Conservation (phyloP, 208 protist genomes). For the Crithidia mellificae region DNA sequence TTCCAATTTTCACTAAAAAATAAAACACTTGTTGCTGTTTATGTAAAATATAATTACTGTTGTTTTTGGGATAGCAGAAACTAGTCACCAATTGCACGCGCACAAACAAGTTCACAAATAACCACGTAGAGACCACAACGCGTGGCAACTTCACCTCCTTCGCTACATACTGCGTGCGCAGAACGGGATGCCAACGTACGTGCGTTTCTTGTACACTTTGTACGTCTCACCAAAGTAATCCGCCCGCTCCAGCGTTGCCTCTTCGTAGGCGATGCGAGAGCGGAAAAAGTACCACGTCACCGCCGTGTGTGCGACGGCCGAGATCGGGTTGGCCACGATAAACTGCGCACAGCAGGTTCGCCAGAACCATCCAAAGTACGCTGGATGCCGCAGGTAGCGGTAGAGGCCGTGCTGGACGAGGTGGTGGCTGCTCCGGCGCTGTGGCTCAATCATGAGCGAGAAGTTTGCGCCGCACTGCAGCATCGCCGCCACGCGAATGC, state of each 20-base stretch:
- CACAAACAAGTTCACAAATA: background rate
- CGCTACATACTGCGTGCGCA: background rate
- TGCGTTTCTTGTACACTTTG: slow-evolving; percentile 65
- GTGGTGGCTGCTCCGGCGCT: slow-evolving; percentile 67
- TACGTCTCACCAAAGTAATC: slow-evolving; percentile 93
- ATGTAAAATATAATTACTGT: no score
- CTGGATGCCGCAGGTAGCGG: slow-evolving; percentile 86
- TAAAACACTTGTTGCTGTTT: no score
- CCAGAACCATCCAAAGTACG: slow-evolving; percentile 98
- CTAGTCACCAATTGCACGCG: no score
- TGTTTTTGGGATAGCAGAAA: no score
- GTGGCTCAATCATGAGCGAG: slow-evolving; percentile 76
- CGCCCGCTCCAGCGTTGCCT: slow-evolving; percentile 58
- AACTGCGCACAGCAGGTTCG: slow-evolving; percentile 90
- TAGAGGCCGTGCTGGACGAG: slow-evolving; percentile 94
- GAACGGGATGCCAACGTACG: slow-evolving; percentile 90
- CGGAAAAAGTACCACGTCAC: slow-evolving; percentile 93
- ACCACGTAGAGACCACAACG: background rate
- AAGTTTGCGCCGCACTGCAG: slow-evolving; percentile 85
- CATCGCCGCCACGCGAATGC: slow-evolving; percentile 78
- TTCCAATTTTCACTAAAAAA: no score
- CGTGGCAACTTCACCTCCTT: background rate
- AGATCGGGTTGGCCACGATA: slow-evolving; percentile 93
- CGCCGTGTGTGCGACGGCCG: slow-evolving; percentile 61
- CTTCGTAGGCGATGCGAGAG: slow-evolving; percentile 90